Percentiles rank a stretch among this genome's conserved stretches.
These are phyloP conservation scores for Blastobotrys mokoenaii DNA, from an alignment of 805 yeast genomes.

Conservation along the genomic window DNA sequence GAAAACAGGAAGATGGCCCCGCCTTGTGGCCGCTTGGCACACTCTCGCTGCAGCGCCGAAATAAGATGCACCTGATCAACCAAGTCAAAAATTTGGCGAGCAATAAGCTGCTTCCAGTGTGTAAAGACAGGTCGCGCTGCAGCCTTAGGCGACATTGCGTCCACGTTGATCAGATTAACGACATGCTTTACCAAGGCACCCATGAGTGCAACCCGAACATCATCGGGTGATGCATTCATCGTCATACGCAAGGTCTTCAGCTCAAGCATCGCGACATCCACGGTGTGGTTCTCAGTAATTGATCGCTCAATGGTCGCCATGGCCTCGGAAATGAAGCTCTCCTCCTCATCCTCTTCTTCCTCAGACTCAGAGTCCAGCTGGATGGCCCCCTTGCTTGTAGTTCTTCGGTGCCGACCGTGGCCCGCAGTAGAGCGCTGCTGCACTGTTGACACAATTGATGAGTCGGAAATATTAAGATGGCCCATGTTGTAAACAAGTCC, in stretches of 20 bases:
- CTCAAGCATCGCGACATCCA: conserved; percentile 88
- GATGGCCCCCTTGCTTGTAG: conserved; percentile 23
- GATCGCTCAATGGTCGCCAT: conserved; percentile 88
- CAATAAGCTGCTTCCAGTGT: conserved; percentile 75
- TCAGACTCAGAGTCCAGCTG: conserved; percentile 41
- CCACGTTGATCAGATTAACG: conserved; percentile 66
- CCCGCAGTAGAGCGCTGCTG: conserved; percentile 7
- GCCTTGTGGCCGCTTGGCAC: conserved; percentile 34
- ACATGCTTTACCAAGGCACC: conserved; percentile 64
- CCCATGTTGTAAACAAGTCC: conserved; percentile 22
- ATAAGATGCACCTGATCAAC: conserved; percentile 74
- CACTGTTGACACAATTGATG: conserved; percentile 19
- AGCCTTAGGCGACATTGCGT: conserved; percentile 63
- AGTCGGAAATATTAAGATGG: conserved; percentile 26
- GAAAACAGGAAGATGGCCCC: conserved; percentile 41
- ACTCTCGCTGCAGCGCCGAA: conserved; percentile 36
- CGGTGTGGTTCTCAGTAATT: conserved; percentile 81
- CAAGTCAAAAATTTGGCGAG: conserved; percentile 74
- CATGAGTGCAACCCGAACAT: conserved; percentile 76
- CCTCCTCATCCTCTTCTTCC: conserved; percentile 51
- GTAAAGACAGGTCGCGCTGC: conserved; percentile 70
- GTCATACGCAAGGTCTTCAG: conserved; percentile 94
- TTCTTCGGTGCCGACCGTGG: conserved; percentile 15
- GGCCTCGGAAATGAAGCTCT: conserved; percentile 84
- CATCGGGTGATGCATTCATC: conserved; percentile 91